Base-by-base conservation (phyloP, 352 stramenopile species). In the Globisporangium ultimum region DNA sequence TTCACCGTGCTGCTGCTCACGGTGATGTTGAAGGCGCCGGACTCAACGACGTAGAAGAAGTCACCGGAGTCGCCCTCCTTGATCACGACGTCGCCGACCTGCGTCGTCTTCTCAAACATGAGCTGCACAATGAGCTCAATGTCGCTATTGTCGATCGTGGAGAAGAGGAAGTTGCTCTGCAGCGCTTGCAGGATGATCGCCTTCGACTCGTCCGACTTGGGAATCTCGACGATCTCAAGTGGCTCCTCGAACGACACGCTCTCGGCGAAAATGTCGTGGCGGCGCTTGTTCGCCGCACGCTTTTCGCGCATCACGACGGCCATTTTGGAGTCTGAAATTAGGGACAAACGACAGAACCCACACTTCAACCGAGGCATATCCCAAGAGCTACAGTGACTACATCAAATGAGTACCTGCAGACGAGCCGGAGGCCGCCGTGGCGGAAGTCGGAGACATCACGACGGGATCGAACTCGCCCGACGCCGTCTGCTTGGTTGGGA, bases 21-120 rank as follows among this genome's bases (percentile, higher is more conserved):
- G 17, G 78, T 81, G 68, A 98, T 93, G 56, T 79, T 87, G 53
- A 97, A 96, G 13, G 84, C 74, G 18, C 94, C 94, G 7, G 60
- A 75, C 60, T 91, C 84, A 22, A 91, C 77, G 21, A 93, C 76
- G 55, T 93, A 93, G 48, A 93, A 88, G 65, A 76, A 93, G 58
- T 93, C 84, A 3, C 83, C 84, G n/a, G 59, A 55, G 42, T 89
- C 76, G 14, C 80, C 84, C 43, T 93, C 73, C 10, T 48, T 76
- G 57, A 89, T 89, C 61, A 89, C 61, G 13, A 80, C 64, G 45
- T 88, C 76, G 2, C 56, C 68, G 15, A 63, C 62, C 6, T 60
- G 46, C 12, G 74, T 60, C 17, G 50, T 50, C 53, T 84, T 88
- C 41, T 83, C 67, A 12, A 63, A 38, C 79, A 88, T 89, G 49